A percentile compares a stretch with the other conserved stretches of the same genome.
Conservation (phyloP, 805 yeast species). For the Candida boidinii region DNA sequence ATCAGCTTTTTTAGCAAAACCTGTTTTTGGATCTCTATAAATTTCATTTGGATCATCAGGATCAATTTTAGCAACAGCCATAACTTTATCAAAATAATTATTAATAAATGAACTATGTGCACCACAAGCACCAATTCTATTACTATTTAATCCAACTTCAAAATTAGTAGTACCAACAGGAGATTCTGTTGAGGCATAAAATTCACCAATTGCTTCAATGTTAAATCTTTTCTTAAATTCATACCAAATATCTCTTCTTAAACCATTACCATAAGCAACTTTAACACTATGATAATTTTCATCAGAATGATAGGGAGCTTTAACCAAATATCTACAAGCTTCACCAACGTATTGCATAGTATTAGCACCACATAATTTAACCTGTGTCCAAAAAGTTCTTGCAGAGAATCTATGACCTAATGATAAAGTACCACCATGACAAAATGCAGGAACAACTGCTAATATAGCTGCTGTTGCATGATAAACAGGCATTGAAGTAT, state of each 20-base stretch:
- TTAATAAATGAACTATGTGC: too few species aligned
- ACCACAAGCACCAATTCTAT: constrained; percentile 84
- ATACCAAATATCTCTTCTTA: constrained; percentile 82
- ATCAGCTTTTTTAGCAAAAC: constrained; percentile 47
- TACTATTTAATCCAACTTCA: constrained; percentile 65
- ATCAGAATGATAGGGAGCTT: constrained; percentile 37
- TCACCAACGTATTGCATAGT: constrained; percentile 93
- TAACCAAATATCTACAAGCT: constrained; percentile 75
- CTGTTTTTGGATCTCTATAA: constrained; percentile 59
- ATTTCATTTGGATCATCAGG: constrained; percentile 63
- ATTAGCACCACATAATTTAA: constrained; percentile 58
- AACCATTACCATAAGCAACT: constrained; percentile 85
- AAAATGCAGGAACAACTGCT: constrained; percentile 59
- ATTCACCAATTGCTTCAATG: constrained; percentile 74
- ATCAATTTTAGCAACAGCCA: constrained; percentile 64
- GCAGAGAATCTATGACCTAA: constrained; percentile 78
- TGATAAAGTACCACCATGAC: constrained; percentile 66
- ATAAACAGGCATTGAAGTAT: constrained; percentile 92
- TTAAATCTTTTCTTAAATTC: constrained; percentile 71
- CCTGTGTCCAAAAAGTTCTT: constrained; percentile 85
- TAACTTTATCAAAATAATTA: constrained; percentile 43
- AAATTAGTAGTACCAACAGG: constrained; percentile 80
- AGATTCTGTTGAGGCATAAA: constrained; percentile 89
- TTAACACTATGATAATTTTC: constrained; percentile 52
- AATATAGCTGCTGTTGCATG: constrained; percentile 90